phyloP scores from a whole-genome alignment of 2,329 filamentous ascomycete genomes.

The Botrytis byssoidea region DNA sequence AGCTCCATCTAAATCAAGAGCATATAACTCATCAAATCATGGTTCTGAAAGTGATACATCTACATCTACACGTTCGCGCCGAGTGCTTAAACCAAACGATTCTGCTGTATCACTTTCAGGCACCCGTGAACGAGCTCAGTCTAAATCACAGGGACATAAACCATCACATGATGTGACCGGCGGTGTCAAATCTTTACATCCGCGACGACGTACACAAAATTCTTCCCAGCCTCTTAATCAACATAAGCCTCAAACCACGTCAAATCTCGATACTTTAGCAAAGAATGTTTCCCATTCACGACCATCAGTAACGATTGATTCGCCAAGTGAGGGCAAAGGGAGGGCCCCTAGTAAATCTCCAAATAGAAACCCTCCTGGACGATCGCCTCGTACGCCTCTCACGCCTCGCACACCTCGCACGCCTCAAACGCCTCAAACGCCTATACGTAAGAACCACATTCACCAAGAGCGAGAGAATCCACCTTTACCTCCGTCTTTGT shows the following conservation, averaged over 20 bases:
- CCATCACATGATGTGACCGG: background rate
- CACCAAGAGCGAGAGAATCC: background rate
- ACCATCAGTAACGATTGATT: background rate
- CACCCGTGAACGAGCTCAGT: too few relatives aligned
- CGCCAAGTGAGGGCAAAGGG: background rate
- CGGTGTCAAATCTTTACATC: too few relatives aligned
- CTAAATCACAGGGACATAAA: background rate
- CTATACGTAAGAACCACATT: background rate
- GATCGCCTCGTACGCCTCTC: background rate
- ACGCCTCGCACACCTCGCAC: background rate
- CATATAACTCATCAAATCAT: background rate
- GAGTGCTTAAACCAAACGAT: background rate
- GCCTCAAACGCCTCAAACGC: background rate
- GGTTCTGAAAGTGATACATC: background rate
- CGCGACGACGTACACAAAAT: too few relatives aligned
- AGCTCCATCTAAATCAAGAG: background rate
- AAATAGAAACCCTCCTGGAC: background rate
- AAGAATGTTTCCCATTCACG: too few relatives aligned
- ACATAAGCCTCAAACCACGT: too few relatives aligned
- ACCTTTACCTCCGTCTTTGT: background rate
- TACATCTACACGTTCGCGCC: background rate
- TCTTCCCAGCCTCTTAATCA: background rate
- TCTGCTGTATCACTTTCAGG: background rate
- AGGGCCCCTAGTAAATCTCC: background rate
- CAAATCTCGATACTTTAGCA: background rate